Base-by-base conservation (phyloP, 2,329 filamentous ascomycete genomes). In the Microsporum ferrugineum region DNA sequence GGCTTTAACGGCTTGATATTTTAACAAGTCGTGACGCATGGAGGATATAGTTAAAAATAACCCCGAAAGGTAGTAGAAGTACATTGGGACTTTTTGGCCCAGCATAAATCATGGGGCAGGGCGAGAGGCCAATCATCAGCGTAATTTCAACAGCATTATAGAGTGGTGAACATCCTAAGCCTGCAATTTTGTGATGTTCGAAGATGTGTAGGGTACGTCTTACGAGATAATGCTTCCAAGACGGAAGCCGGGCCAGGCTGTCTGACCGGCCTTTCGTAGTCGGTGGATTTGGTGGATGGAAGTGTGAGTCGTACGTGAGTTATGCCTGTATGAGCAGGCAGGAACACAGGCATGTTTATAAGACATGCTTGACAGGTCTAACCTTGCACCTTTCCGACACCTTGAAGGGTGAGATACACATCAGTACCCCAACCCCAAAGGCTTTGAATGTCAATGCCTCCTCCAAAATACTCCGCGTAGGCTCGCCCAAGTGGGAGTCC, bases 401-500 rank as follows among this genome's bases (percentile, higher is more conserved):
- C 83, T 65, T 82, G 77, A 64, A 86, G 67, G 58, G 80, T 85
- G 60, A 87, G 71, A 72, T 86, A 87, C 1, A 86, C 83, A 75
- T 87, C 84, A 2, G 84, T 85, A 0, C 85, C 94, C 94, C 94
- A 99, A 2, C 94, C 92, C 78, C 90, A 94, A 55, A 97, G 75
- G 71, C 90, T 96, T 79, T 99, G 92, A n/a, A 99, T 86, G 3
- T 86, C 86, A 62, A 99, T 94, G 2, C 91, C 91, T 0, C 94
- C 94, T 1, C 94, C 94, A 78, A 99, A 99, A 69, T 97, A 99
- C 77, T 99, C 92, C 0, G 94, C 94, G 71, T 99, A 99, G 0
- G 94, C 92, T 64, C 94, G 82, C 59, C 91, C 91, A 27, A 99
- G 76, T 1, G 94, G 94, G 64, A 99, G 72, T 0, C 94, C 94